These are phyloP conservation scores for Fusarium transvaalense DNA, from an alignment of 2,329 filamentous ascomycete genomes.

Conservation along the genomic window DNA sequence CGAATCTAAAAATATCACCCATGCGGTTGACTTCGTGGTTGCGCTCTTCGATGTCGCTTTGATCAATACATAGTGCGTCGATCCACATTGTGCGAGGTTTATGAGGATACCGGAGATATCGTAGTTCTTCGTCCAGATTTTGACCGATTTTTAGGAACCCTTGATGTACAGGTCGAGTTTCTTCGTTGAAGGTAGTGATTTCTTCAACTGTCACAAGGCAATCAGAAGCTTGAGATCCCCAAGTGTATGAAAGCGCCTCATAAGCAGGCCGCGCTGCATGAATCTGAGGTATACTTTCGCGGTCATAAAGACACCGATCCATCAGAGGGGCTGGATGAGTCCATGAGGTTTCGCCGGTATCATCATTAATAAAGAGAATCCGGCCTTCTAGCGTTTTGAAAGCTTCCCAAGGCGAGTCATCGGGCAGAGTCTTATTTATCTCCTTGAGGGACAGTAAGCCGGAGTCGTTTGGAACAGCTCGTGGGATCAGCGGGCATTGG, in stretches of 20 bases:
- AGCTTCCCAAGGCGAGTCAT: background rate
- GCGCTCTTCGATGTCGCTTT: conserved; percentile 1
- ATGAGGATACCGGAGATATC: background rate
- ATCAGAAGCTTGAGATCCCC: background rate
- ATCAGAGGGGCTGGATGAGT: background rate
- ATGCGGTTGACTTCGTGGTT: conserved; percentile 25
- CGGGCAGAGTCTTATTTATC: background rate
- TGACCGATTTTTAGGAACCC: background rate
- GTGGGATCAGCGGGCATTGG: background rate
- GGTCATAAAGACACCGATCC: background rate
- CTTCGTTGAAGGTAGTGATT: background rate
- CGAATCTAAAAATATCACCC: conserved; percentile 7
- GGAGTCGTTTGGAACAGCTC: background rate
- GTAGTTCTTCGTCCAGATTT: background rate
- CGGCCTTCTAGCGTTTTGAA: background rate
- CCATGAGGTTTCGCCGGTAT: background rate
- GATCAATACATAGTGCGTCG: conserved; percentile 8
- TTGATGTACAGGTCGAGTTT: background rate
- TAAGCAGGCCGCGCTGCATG: background rate
- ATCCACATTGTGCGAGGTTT: conserved; percentile 15
- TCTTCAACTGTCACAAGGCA: background rate
- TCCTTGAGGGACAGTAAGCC: background rate
- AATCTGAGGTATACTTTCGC: fast-evolving
- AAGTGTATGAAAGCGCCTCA: background rate
- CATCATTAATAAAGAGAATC: background rate